Percentiles rank a stretch among this genome's conserved stretches.
Conservation (phyloP, 2,329 filamentous ascomycete species). For the Exutisphaerella laricina region DNA sequence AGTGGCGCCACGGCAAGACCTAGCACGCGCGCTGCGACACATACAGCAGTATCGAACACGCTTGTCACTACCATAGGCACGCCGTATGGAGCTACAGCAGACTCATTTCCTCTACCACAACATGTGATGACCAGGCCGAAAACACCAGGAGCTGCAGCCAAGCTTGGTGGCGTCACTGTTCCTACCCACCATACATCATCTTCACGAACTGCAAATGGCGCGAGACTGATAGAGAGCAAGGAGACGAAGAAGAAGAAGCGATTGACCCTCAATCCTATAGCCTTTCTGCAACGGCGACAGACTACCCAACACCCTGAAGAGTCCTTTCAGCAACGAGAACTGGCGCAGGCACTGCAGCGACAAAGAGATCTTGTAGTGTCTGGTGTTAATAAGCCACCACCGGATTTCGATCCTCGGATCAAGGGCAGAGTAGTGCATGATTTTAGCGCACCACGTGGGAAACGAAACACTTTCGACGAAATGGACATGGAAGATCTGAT, state of each 20-base stretch:
- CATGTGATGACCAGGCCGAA: conserved; percentile 31
- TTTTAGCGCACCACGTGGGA: conserved; percentile 55
- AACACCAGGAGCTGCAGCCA: conserved; percentile 25
- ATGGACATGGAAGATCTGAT: conserved; percentile 9
- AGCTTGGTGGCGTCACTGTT: conserved; percentile 33
- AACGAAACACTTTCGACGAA: conserved; percentile 24
- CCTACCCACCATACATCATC: conserved; percentile 31
- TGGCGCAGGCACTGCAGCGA: conserved; percentile 41
- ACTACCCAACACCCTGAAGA: conserved; percentile 38
- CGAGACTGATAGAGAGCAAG: conserved; percentile 7
- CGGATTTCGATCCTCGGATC: conserved; percentile 59
- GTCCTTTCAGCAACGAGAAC: conserved; percentile 21
- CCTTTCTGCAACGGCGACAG: conserved; percentile 52
- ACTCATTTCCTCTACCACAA: conserved; percentile 30
- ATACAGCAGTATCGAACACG: conserved; percentile 10
- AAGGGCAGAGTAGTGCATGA: conserved; percentile 60
- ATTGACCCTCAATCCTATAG: conserved; percentile 54
- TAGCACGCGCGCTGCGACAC: conserved; percentile 22
- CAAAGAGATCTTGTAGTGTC: conserved; percentile 49
- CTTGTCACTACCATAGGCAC: conserved; percentile 27
- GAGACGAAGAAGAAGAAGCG: conserved; percentile 36
- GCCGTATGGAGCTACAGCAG: conserved; percentile 28
- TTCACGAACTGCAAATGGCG: conserved; percentile 9
- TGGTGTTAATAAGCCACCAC: conserved; percentile 46
- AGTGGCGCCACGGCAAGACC: conserved; percentile 24